A percentile compares a stretch with the other conserved stretches of the same genome.
Conservation (phyloP, 768 basidiomycete species). For the Auriscalpium orientale region DNA sequence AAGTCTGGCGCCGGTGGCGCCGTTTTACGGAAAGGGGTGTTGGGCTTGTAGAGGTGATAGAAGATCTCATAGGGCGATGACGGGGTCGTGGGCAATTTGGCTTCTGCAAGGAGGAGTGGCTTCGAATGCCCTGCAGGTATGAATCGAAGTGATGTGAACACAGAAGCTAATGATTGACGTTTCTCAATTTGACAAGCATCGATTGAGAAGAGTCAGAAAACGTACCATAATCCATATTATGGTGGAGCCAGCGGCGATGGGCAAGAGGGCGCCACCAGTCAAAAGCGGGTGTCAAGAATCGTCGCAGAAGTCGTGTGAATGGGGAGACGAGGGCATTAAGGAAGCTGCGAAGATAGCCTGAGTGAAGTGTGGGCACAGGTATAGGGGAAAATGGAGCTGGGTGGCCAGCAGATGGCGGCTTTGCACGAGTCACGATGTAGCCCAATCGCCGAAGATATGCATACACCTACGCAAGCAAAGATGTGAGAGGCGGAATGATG, state of each 20-base stretch:
- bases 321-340: slow-evolving; percentile 23
- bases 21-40: slow-evolving; percentile 74
- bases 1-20: slow-evolving; percentile 78
- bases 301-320: slow-evolving; percentile 21
- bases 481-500: background rate
- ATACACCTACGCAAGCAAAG: slow-evolving; percentile 56
- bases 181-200: slow-evolving; percentile 2
- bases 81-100: slow-evolving; percentile 3
- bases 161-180: slow-evolving; percentile 36
- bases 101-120: slow-evolving; percentile 33
- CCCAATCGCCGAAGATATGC: slow-evolving; percentile 89
- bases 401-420: slow-evolving; percentile 49
- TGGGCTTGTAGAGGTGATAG: slow-evolving; percentile 89
- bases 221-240: slow-evolving; percentile 48
- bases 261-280: slow-evolving; percentile 66
- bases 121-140: slow-evolving; percentile 57
- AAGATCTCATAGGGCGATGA: slow-evolving; percentile 72
- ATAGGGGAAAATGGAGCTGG: slow-evolving; percentile 36
- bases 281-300: slow-evolving; percentile 27
- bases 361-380: slow-evolving; percentile 13
- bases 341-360: slow-evolving; percentile 28
- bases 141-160: slow-evolving; percentile 67
- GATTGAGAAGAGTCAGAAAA: background rate
- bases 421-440: slow-evolving; percentile 77
- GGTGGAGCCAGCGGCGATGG: slow-evolving; percentile 39